Conservation (phyloP, 768 basidiomycete species). For the Suillus variegatus region DNA sequence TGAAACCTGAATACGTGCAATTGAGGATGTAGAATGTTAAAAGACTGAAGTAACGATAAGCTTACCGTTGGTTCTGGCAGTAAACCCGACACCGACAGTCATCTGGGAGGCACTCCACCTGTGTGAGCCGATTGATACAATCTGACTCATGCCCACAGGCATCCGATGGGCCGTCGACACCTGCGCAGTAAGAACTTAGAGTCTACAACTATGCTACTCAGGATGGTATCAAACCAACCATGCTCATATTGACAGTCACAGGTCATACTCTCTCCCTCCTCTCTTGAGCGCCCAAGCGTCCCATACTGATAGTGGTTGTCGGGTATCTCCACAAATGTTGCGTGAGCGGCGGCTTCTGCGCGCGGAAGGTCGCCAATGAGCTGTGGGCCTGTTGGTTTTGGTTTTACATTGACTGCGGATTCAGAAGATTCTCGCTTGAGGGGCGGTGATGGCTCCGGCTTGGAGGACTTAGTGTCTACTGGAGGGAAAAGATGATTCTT, state of each 20-base stretch:
- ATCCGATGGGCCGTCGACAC: conserved; percentile 53
- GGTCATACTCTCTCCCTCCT: conserved; percentile 89
- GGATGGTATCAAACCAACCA: conserved; percentile 55
- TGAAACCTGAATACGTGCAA: conserved; percentile 66
- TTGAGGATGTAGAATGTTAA: conserved; percentile 6
- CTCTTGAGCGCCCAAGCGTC: conserved; percentile 83
- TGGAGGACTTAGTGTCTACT: conserved; percentile 26
- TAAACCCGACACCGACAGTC: conserved; percentile 83
- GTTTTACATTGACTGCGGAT: conserved; percentile 33
- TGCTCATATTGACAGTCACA: conserved; percentile 90
- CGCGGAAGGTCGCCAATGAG: conserved; percentile 81
- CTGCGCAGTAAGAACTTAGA: conserved; percentile 44
- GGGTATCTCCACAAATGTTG: conserved; percentile 70
- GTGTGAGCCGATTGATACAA: conserved; percentile 96
- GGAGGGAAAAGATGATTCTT: conserved; percentile 19
- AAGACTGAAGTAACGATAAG: conserved; percentile 1
- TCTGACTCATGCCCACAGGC: conserved; percentile 89
- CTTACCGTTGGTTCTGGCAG: conserved; percentile 93
- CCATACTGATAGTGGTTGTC: conserved; percentile 88
- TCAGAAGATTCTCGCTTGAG: conserved; percentile 35
- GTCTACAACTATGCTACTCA: conserved; percentile 25
- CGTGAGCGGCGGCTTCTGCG: conserved; percentile 72
- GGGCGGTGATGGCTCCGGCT: conserved; percentile 32
- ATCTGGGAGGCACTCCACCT: conserved; percentile 90
- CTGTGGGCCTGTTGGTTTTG: conserved; percentile 49